phyloP scores from a whole-genome alignment of 805 yeast species.

The Kluyveromyces dobzhanskii region DNA sequence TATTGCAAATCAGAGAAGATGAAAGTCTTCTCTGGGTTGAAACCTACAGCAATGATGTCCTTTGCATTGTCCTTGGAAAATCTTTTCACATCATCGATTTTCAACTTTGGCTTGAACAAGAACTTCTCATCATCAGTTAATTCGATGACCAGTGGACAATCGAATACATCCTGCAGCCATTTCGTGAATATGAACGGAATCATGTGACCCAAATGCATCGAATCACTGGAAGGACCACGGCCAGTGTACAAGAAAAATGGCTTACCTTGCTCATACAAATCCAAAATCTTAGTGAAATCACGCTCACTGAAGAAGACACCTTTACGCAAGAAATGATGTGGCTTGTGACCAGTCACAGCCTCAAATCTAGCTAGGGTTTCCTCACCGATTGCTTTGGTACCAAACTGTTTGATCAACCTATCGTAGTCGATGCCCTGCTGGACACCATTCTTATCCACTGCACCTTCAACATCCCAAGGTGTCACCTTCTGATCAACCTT shows the following conservation, averaged over 20 bases:
- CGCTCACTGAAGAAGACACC: slow-evolving; percentile 92
- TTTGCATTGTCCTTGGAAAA: slow-evolving; percentile 79
- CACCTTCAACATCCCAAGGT: slow-evolving; percentile 99
- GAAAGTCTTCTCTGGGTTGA: slow-evolving; percentile 89
- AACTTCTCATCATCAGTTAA: slow-evolving; percentile 96
- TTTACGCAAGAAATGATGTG: slow-evolving; percentile 83
- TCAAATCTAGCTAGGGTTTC: slow-evolving; percentile 73
- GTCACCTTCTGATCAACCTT: slow-evolving; percentile 54
- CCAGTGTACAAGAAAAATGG: slow-evolving; percentile 96
- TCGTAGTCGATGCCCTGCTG: slow-evolving; percentile 90
- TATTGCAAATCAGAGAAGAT: slow-evolving; percentile 87
- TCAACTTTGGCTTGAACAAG: slow-evolving; percentile 82
- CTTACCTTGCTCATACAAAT: slow-evolving; percentile 87
- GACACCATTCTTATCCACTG: slow-evolving; percentile 81
- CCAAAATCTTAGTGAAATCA: slow-evolving; percentile 69
- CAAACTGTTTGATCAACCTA: slow-evolving; percentile 77
- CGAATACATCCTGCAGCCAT: slow-evolving; percentile 97
- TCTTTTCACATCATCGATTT: slow-evolving; percentile 77
- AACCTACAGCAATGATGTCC: slow-evolving; percentile 91
- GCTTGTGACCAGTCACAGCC: slow-evolving; percentile 77
- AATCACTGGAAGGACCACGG: slow-evolving; percentile 90
- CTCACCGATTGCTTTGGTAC: slow-evolving; percentile 62
- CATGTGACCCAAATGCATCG: slow-evolving; percentile 96
- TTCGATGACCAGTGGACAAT: slow-evolving; percentile 89
- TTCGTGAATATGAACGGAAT: slow-evolving; percentile 91